Evolutionary conservation across 2,329 filamentous ascomycete species (phyloP).

Genomic region (Cytospora leucostoma): DNA sequence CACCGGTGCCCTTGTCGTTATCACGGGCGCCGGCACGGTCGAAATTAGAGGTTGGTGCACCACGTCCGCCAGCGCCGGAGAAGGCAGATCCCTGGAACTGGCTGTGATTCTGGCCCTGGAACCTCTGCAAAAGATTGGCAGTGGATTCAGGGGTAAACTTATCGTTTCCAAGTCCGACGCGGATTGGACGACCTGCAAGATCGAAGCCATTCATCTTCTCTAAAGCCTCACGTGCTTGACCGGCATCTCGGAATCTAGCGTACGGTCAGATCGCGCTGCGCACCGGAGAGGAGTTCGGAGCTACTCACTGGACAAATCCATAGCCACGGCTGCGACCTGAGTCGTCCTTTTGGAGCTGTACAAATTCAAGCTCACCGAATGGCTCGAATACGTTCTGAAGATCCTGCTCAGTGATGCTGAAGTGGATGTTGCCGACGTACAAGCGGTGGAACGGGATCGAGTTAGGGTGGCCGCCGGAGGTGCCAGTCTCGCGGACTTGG

Average conservation of each 20-base stretch:
- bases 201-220: slow-evolving; percentile 99
- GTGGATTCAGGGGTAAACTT: slow-evolving; percentile 99
- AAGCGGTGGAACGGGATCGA: slow-evolving; percentile 95
- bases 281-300: background rate
- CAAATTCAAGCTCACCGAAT: slow-evolving; percentile 96
- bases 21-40: slow-evolving; percentile 88
- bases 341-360: slow-evolving; percentile 96
- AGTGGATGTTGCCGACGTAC: slow-evolving; percentile 99
- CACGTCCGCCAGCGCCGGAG: slow-evolving; percentile 85
- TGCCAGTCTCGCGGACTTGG: slow-evolving; percentile 82
- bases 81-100: slow-evolving; percentile 88
- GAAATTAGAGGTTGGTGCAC: slow-evolving; percentile 81
- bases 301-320: slow-evolving; percentile 93
- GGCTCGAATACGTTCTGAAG: slow-evolving; percentile 95
- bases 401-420: slow-evolving; percentile 96
- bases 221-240: slow-evolving; percentile 88
- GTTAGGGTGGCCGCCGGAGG: slow-evolving; percentile 68
- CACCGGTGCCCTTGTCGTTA: slow-evolving; percentile 85
- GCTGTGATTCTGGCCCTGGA: slow-evolving; percentile 75
- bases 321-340: slow-evolving; percentile 88
- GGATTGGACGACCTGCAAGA: slow-evolving; percentile 93
- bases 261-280: slow-evolving; percentile 38
- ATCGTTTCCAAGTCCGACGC: slow-evolving; percentile 99
- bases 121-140: slow-evolving; percentile 87
- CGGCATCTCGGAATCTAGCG: slow-evolving; percentile 82